Percentiles rank a stretch among this genome's conserved stretches.
Evolutionary conservation across 2,329 filamentous ascomycete genomes (phyloP).

Genomic region (Botrytis tulipae): DNA sequence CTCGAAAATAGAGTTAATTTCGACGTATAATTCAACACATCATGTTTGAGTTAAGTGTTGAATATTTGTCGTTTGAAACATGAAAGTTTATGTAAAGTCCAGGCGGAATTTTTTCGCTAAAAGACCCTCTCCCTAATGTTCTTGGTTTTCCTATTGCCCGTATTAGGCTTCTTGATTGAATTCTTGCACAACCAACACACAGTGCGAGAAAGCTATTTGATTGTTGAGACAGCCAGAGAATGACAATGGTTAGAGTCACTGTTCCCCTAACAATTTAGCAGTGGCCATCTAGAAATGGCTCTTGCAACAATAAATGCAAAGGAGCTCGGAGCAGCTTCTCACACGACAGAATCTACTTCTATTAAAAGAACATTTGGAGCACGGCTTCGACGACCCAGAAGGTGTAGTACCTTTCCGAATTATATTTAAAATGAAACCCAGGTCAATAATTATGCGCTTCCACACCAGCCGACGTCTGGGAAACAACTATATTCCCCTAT

Average conservation of each 20-base stretch:
- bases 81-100: no score
- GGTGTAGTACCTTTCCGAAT: slow-evolving; percentile 22
- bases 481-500: neutral
- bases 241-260: neutral
- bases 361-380: neutral
- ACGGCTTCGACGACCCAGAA: slow-evolving; percentile 10
- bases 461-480: slow-evolving; percentile 39
- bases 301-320: neutral
- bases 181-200: neutral
- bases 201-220: neutral
- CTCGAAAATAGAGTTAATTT: neutral
- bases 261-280: neutral
- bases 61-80: no score
- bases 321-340: slow-evolving; percentile 1
- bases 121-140: neutral
- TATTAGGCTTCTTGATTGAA: neutral
- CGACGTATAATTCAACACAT: neutral
- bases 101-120: no score
- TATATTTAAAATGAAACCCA: neutral
- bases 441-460: slow-evolving; percentile 34
- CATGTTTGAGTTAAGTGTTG: neutral
- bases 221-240: neutral
- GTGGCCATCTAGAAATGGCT: neutral
- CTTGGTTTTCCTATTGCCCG: neutral
- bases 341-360: neutral